Percentiles rank a stretch among this genome's conserved stretches.
phyloP scores from a whole-genome alignment of 2,329 filamentous ascomycete genomes.

The Alternaria dauci region DNA sequence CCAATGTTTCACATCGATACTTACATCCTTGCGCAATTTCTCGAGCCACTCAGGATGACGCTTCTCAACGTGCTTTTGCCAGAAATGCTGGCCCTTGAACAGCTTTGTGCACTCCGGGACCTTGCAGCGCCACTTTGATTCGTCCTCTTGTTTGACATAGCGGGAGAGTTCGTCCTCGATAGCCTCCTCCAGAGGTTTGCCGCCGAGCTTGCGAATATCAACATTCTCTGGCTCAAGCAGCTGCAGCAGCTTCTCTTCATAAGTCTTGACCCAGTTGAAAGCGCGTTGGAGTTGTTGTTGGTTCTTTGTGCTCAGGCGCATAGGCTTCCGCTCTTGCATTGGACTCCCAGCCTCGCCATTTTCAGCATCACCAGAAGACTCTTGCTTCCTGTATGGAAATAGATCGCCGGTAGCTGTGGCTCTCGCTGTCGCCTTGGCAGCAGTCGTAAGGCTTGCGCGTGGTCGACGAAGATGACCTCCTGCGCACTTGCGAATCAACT shows the following conservation, averaged over 20 bases:
- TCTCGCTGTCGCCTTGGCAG: constrained; percentile 83
- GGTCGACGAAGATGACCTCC: constrained; percentile 96
- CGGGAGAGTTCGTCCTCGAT: constrained; percentile 85
- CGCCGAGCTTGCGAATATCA: constrained; percentile 89
- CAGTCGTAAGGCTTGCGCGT: constrained; percentile 80
- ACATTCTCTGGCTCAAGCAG: constrained; percentile 89
- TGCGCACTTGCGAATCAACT: constrained; percentile 93
- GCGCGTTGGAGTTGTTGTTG: constrained; percentile 93
- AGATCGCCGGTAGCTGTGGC: constrained; percentile 84
- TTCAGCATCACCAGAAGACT: constrained; percentile 69
- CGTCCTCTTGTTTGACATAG: constrained; percentile 95
- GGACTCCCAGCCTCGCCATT: constrained; percentile 68
- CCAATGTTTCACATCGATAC: constrained; percentile 43
- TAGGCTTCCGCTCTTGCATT: constrained; percentile 74
- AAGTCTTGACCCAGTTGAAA: constrained; percentile 99
- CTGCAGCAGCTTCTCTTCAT: constrained; percentile 94
- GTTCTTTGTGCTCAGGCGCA: constrained; percentile 74
- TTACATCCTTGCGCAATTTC: constrained; percentile 81
- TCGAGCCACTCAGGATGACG: constrained; percentile 89
- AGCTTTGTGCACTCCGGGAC: constrained; percentile 95
- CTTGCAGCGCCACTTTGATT: constrained; percentile 95
- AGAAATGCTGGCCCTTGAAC: constrained; percentile 97
- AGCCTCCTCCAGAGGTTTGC: constrained; percentile 84
- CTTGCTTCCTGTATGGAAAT: constrained; percentile 84
- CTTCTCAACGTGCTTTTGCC: constrained; percentile 98